Percentiles rank a stretch among this genome's conserved stretches.
These are phyloP conservation scores for Ceratobasidium sp. DNA, from an alignment of 1,284 basidiomycete genomes.

Conservation along the genomic window DNA sequence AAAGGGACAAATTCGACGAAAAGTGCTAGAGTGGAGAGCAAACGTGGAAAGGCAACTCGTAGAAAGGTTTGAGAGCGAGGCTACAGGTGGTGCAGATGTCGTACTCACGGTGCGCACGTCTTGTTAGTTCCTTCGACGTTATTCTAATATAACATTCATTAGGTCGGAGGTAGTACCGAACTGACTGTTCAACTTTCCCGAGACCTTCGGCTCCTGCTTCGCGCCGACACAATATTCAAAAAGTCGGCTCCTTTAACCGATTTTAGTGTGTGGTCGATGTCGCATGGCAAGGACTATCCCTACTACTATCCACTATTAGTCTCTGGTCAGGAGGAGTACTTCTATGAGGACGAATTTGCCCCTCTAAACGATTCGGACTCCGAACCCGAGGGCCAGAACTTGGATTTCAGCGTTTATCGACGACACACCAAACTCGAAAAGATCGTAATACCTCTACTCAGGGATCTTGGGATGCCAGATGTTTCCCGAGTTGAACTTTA, in stretches of 20 bases:
- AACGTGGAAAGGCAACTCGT: not conserved
- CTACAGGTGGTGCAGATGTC: not conserved
- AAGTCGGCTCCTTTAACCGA: not conserved
- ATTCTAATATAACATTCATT: not conserved
- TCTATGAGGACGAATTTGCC: too few species aligned
- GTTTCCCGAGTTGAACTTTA: not conserved
- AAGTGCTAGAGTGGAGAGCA: conserved; percentile 5
- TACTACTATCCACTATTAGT: not conserved
- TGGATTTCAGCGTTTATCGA: not conserved
- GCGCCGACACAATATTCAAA: conserved; percentile 27
- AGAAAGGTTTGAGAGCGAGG: not conserved
- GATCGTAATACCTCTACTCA: not conserved
- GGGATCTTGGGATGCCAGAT: conserved; percentile 10
- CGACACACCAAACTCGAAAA: not conserved
- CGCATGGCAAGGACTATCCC: not conserved
- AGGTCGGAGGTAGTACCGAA: conserved; percentile 13
- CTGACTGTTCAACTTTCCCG: not conserved
- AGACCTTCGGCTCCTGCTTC: conserved; percentile 18
- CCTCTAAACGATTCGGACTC: not conserved
- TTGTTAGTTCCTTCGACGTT: not conserved
- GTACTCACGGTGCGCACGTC: not conserved
- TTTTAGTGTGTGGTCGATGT: not conserved
- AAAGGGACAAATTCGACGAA: not conserved
- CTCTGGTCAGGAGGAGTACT: too few species aligned
- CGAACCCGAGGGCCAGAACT: not conserved